A percentile compares a stretch with the other conserved stretches of the same genome.
These are phyloP conservation scores for Cladosporium sp. DNA, from an alignment of 2,329 filamentous ascomycete genomes.

Conservation along the genomic window DNA sequence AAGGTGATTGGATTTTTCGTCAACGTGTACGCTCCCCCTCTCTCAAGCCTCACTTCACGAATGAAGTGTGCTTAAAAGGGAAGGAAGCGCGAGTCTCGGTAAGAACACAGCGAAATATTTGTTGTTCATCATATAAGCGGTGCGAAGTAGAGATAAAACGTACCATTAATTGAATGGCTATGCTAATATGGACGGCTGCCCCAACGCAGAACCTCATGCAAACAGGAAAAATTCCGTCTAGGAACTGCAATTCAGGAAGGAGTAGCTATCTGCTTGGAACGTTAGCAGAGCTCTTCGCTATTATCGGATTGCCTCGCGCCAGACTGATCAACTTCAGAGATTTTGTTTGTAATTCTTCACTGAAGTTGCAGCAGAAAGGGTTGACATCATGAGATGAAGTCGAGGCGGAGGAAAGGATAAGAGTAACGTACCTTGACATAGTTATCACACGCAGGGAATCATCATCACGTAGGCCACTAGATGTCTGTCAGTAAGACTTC, in stretches of 20 bases:
- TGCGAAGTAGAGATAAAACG: slow-evolving; percentile 7
- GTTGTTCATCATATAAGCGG: slow-evolving; percentile 49
- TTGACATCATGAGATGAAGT: slow-evolving; percentile 16
- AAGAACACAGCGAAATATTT: slow-evolving; percentile 60
- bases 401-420: not conserved
- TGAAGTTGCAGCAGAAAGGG: slow-evolving; percentile 14
- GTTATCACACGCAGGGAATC: not conserved
- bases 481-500: not conserved
- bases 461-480: not conserved
- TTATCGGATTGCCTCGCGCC: not conserved
- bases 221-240: not conserved
- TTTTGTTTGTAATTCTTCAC: slow-evolving; percentile 20
- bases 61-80: too few species aligned
- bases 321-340: slow-evolving; percentile 18
- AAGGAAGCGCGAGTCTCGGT: slow-evolving; percentile 36
- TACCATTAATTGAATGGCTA: slow-evolving; percentile 6
- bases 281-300: not conserved
- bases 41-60: too few species aligned
- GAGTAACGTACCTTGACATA: slow-evolving; percentile 6
- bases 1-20: slow-evolving; percentile 57
- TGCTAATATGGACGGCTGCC: not conserved
- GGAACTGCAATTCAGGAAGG: not conserved
- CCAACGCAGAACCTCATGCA: slow-evolving; percentile 3
- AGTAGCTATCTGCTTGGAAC: not conserved
- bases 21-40: slow-evolving; percentile 38